Evolutionary conservation across 495 filamentous ascomycete genomes (phyloP).

Genomic region (Neurospora sp.): DNA sequence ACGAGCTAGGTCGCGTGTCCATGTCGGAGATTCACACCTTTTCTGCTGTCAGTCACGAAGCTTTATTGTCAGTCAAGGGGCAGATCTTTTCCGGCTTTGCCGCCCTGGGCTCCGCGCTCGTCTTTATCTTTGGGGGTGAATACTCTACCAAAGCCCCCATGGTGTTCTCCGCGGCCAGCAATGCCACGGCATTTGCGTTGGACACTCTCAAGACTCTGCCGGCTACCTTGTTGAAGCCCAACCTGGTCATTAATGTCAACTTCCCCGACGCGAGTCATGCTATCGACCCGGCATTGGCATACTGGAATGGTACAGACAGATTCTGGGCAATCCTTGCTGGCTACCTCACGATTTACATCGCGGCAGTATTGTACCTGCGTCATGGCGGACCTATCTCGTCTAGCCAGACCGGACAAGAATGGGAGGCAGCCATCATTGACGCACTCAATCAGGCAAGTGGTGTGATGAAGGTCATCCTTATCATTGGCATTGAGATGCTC

Average conservation of each 20-base stretch:
- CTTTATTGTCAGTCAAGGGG: conserved; percentile 27
- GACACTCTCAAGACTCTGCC: conserved; percentile 8
- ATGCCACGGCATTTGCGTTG: conserved; percentile 7
- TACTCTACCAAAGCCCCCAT: conserved; percentile 19
- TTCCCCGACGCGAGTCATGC: conserved; percentile 24
- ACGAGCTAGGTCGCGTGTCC: conserved; percentile 29
- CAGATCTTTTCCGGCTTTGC: conserved; percentile 21
- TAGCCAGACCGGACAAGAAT: conserved; percentile 53
- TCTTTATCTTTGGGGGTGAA: conserved; percentile 24
- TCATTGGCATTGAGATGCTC: conserved; percentile 99
- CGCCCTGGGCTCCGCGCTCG: conserved; percentile 10
- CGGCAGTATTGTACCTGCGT: conserved; percentile 70
- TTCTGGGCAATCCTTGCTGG: conserved; percentile 71
- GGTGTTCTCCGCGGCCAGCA: conserved; percentile 1
- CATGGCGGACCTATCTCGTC: conserved; percentile 56
- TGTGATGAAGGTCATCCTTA: conserved; percentile 94
- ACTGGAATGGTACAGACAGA: conserved; percentile 70
- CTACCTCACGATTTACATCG: conserved; percentile 61
- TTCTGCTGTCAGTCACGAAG: conserved; percentile 39
- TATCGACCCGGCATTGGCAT: conserved; percentile 53
- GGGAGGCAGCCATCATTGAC: conserved; percentile 74
- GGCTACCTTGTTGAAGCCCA: conserved; percentile 16
- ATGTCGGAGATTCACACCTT: conserved; percentile 36
- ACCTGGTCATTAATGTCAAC: conserved; percentile 43
- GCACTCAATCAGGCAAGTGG: conserved; percentile 85